Evolutionary conservation across 805 yeast genomes (phyloP), one percentile per base, ranked within the genome.

Genomic region (Danielia reshetovae): DNA sequence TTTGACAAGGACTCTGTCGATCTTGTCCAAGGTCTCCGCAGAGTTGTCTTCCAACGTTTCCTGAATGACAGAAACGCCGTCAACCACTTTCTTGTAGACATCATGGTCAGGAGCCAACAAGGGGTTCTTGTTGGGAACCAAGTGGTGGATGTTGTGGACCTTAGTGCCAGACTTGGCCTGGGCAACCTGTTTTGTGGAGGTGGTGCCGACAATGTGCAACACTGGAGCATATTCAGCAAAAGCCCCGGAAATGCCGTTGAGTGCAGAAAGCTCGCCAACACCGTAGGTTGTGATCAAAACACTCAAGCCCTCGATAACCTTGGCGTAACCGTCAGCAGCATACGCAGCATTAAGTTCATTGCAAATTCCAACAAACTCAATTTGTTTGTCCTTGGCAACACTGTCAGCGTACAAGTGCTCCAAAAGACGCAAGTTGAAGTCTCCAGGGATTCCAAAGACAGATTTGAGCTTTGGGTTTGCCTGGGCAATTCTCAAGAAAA

Each of bases 301-400:
- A 34, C 87, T 85, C 39, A 63, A 46, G 4, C 70, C 65, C 5
- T 84, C 72, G n/a, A 75, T 72, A 31, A 70, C 66, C 18, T 79
- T 69, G 13, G 93, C 77, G 51, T 85, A 89, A 4, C 96, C 97
- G 57, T 89, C 96, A 6, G 90, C 89, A 5, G 93, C 79, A 55
- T 89, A 88, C 7, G 94, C 93, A 3, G 93, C 81, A 53, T 88
- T 89, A 44, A 88, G 70, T 62, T 88, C 97, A 53, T 88, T 88
- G 64, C 95, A 85, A 40, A 79, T 77, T 16, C 95, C 95, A 30
- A 85, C 68, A 85, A 94, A 87, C 61, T 46, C 82, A 6, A 62
- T 55, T 7, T 65, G 66, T 53, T 24, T 69, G 59, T 42, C 24
- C 14, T 24, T 16, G 60, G 69, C 34, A n/a, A 62, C 48, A 6